Base-by-base conservation (phyloP, 1,139 yeast genomes). In the Petasospora rhodanensis region DNA sequence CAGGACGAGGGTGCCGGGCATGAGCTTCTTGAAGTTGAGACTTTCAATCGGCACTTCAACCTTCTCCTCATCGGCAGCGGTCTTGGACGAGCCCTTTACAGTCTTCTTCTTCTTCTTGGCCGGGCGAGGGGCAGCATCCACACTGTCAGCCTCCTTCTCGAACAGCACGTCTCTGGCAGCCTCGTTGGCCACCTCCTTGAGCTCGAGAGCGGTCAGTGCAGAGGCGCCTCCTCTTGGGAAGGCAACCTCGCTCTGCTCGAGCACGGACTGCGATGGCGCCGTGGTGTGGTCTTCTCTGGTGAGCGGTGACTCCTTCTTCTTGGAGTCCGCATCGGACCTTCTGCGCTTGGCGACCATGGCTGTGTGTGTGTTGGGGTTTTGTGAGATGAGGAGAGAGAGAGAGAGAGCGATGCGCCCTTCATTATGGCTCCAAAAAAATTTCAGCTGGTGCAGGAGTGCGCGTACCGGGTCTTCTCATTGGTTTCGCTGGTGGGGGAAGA, bases 181-280 rank as follows among this genome's bases (percentile, higher is more conserved):
- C 58, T 91, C 95, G 54, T 86, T 87, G 24, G 95, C 79, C 35
- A 89, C 93, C 55, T 87, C 94, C 57, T 87, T 87, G 48, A 86
- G 78, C 61, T 91, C 99, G 46, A 91, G 64, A 5, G 98, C 89
- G 3, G 95, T 76, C 56, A 89, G 70, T 13, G 79, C 85, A 16
- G 89, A 73, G 9, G 83, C 76, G 35, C 96, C 96, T 50, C 98
- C 98, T 75, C 99, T 80, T 31, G 98, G 98, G 55, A 91, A 91
- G 14, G 95, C 75, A 34, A 77, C 72, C 45, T 83, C 93, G 43
- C 57, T 60, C 31, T 51, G 48, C 26, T 49, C 47, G 16, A 63
- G 41, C 16, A 62, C 45, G 12, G 66, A 61, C 17, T 41, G 43
- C 12, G 46, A 37, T 26, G 65, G 64, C 18, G 56, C 62, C 36